These are phyloP conservation scores for Mesotaenium endlicherianum DNA, from an alignment of 139 green algal genomes.

Conservation along the genomic window DNA sequence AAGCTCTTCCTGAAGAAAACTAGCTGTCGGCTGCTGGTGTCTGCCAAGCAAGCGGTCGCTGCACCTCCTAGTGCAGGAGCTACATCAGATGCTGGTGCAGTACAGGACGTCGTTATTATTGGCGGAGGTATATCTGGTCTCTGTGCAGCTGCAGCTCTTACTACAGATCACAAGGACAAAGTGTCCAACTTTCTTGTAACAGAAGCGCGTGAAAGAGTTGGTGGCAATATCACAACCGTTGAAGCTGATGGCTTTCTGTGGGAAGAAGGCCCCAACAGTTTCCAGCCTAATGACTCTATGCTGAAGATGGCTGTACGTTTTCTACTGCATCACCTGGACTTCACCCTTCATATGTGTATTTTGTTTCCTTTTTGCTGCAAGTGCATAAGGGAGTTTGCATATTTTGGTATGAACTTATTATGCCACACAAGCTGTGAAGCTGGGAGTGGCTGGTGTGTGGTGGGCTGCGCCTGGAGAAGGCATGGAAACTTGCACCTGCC, in stretches of 20 bases:
- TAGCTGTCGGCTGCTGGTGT: too few species aligned
- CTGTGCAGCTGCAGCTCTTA: slow-evolving; percentile 55
- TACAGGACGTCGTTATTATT: slow-evolving; percentile 50
- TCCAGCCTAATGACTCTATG: slow-evolving; percentile 93
- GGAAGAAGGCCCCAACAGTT: slow-evolving; percentile 98
- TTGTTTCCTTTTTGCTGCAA: too few species aligned
- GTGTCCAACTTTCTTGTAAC: slow-evolving; percentile 79
- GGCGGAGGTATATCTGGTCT: slow-evolving; percentile 59
- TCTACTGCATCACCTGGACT: too few species aligned
- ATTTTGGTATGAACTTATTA: too few species aligned
- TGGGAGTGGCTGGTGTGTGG: too few species aligned
- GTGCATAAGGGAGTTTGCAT: too few species aligned
- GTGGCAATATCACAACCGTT: slow-evolving; percentile 94
- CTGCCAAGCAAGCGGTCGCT: neutral
- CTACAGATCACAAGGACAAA: slow-evolving; percentile 34
- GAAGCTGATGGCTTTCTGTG: slow-evolving; percentile 79
- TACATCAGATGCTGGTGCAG: neutral
- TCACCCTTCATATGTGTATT: too few species aligned
- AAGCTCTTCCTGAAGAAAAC: too few species aligned
- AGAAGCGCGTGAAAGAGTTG: slow-evolving; percentile 90
- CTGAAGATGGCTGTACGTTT: slow-evolving; percentile 74
- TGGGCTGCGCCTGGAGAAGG: too few species aligned
- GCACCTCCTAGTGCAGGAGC: neutral
- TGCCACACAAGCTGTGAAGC: too few species aligned
- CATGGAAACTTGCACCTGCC: too few species aligned